These are phyloP conservation scores for Penicillium verhagenii DNA, from an alignment of 495 filamentous ascomycete species.

Conservation along the genomic window DNA sequence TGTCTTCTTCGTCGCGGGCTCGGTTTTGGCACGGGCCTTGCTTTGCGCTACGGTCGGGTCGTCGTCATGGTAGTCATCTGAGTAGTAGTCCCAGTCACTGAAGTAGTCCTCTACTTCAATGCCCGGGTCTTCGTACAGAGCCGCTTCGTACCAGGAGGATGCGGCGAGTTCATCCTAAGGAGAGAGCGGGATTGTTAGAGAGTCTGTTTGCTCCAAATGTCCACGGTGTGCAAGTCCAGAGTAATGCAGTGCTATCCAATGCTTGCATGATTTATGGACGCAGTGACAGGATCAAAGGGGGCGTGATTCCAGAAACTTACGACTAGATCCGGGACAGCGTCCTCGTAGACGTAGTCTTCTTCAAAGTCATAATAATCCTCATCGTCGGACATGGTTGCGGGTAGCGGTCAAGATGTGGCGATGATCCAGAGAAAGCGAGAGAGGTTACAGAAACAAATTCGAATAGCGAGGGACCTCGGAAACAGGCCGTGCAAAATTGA, in stretches of 20 bases:
- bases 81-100: constrained; percentile 51
- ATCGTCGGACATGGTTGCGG: constrained; percentile 46
- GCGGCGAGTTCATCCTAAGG: constrained; percentile 51
- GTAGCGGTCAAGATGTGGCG: background rate
- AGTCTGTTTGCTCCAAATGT: too few relatives aligned
- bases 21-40: constrained; percentile 3
- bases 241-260: background rate
- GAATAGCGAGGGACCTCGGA: background rate
- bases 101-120: constrained; percentile 43
- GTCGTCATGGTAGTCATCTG: constrained; percentile 52
- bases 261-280: too few relatives aligned
- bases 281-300: too few relatives aligned
- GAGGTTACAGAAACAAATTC: too few relatives aligned
- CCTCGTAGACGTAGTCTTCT: constrained; percentile 45
- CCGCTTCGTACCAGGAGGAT: constrained; percentile 42
- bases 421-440: background rate
- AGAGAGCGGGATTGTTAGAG: constrained; percentile 1
- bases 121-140: constrained; percentile 41
- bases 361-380: constrained; percentile 50
- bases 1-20: background rate
- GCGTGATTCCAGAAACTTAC: constrained; percentile 40
- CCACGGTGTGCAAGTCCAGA: too few relatives aligned
- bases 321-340: constrained; percentile 39
- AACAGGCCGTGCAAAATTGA: background rate
- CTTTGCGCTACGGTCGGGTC: constrained; percentile 34